Evolutionary conservation across 176 grass and related monocot species (phyloP).

Genomic region (Bothriochloa decipiens): DNA sequence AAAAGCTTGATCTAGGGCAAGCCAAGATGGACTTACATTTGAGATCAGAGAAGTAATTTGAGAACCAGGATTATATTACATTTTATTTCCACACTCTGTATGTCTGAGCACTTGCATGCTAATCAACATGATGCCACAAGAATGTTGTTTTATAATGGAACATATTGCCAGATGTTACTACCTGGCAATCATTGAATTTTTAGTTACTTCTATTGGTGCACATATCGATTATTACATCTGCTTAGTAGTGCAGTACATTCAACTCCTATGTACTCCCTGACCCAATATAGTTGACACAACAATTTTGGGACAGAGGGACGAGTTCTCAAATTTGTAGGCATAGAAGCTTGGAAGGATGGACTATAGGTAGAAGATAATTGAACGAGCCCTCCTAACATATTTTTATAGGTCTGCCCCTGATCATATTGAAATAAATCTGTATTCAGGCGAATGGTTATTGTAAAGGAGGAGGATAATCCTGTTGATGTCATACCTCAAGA

Average conservation of each 20-base stretch:
- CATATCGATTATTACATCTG: not conserved
- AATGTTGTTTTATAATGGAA: not conserved
- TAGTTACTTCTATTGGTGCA: not conserved
- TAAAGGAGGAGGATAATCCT: constrained; percentile 76
- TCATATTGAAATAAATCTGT: constrained; percentile 27
- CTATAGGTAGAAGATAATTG: not conserved
- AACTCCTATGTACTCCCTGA: not conserved
- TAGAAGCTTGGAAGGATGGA: not conserved
- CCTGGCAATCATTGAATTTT: not conserved
- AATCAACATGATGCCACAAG: not conserved
- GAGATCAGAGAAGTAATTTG: not conserved
- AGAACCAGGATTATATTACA: not conserved
- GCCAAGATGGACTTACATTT: not conserved
- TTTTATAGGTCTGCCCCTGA: not conserved
- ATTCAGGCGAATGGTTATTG: constrained; percentile 84
- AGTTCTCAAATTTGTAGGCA: not conserved
- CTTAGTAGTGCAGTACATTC: not conserved
- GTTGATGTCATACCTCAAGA: constrained; percentile 73
- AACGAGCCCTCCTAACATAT: not conserved
- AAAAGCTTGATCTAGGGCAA: not conserved
- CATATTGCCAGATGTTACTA: not conserved
- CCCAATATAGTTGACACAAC: too few species aligned
- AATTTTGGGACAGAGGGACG: too few species aligned
- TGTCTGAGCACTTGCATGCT: not conserved
- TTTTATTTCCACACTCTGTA: not conserved